phyloP scores from a whole-genome alignment of 1,284 basidiomycete genomes.

The Salmacisia buchloeana region DNA sequence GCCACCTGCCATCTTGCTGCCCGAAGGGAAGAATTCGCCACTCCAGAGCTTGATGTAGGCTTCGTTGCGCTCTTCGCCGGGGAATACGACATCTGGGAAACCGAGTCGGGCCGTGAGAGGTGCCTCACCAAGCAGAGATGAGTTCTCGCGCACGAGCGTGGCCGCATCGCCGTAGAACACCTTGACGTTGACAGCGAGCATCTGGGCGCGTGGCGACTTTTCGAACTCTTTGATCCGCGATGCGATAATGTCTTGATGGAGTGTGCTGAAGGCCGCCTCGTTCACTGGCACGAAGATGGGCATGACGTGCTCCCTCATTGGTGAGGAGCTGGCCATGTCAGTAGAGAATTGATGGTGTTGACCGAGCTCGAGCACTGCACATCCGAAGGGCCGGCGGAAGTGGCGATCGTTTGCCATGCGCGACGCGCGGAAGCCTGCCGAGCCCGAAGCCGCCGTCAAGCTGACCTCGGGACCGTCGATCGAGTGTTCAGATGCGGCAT shows the following conservation, averaged over 20 bases:
- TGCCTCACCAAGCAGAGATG: slow-evolving; percentile 74
- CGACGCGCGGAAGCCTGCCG: slow-evolving; percentile 19
- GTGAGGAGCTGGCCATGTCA: slow-evolving; percentile 51
- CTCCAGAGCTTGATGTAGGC: slow-evolving; percentile 68
- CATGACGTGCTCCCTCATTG: slow-evolving; percentile 68
- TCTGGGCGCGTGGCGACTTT: slow-evolving; percentile 78
- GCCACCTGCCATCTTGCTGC: slow-evolving; percentile 37
- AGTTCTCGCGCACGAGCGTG: slow-evolving; percentile 75
- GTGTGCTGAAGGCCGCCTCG: slow-evolving; percentile 80
- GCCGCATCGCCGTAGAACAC: slow-evolving; percentile 75
- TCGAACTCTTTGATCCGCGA: slow-evolving; percentile 74
- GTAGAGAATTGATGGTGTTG: slow-evolving; percentile 60
- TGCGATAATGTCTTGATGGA: slow-evolving; percentile 90
- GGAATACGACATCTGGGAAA: slow-evolving; percentile 93
- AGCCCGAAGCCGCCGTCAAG: background rate
- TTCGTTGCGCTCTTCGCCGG: slow-evolving; percentile 85
- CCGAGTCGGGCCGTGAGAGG: slow-evolving; percentile 82
- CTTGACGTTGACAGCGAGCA: slow-evolving; percentile 80
- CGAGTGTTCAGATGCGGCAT: slow-evolving; percentile 48
- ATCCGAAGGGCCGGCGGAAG: slow-evolving; percentile 84
- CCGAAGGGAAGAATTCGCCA: slow-evolving; percentile 39
- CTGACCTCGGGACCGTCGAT: slow-evolving; percentile 51
- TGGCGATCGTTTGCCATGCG: slow-evolving; percentile 37
- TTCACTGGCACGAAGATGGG: slow-evolving; percentile 76
- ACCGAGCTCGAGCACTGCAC: slow-evolving; percentile 80